Conservation (phyloP, 106 monocot genomes). For the Apostasia ramifera region DNA sequence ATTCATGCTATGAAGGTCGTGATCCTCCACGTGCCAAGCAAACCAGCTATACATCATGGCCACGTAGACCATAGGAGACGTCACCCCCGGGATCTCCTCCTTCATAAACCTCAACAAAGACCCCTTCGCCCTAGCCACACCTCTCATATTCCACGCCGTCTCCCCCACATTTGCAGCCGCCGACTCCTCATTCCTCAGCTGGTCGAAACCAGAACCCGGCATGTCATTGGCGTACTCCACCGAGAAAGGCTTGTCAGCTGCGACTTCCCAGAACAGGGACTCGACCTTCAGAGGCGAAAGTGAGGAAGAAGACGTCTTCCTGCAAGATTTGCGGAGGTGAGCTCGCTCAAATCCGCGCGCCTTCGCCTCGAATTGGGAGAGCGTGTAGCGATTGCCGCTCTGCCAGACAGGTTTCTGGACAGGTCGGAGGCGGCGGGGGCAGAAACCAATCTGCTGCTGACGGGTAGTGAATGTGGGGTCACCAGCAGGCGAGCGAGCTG, state of each 20-base stretch:
- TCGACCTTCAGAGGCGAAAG: conserved; percentile 52
- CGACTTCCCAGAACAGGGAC: conserved; percentile 79
- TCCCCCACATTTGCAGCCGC: conserved; percentile 56
- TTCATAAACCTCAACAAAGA: conserved; percentile 86
- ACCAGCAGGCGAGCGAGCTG: conserved; percentile 16
- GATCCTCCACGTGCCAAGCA: conserved; percentile 98
- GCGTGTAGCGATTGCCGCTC: conserved; percentile 76
- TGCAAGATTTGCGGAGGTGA: conserved; percentile 28
- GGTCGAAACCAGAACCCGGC: conserved; percentile 76
- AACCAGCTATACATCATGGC: conserved; percentile 99
- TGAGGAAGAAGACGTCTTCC: conserved; percentile 1
- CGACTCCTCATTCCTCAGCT: conserved; percentile 26
- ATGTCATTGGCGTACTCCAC: conserved; percentile 99
- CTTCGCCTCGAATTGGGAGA: conserved; percentile 73
- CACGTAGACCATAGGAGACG: conserved; percentile 92
- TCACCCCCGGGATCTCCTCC: conserved; percentile 92
- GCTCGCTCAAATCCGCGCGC: conserved; percentile 66
- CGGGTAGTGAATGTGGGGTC: conserved; percentile 73
- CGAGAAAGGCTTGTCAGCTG: conserved; percentile 62
- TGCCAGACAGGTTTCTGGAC: conserved; percentile 93
- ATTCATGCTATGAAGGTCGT: conserved; percentile 94
- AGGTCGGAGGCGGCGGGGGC: conserved; percentile 71
- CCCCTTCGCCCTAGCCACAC: conserved; percentile 77
- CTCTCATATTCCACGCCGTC: conserved; percentile 92
- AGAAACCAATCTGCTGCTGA: conserved; percentile 94